Percentiles rank a stretch among this genome's conserved stretches.
Conservation (phyloP, 768 basidiomycete genomes). For the Lanmaoa pseudosensibilis region DNA sequence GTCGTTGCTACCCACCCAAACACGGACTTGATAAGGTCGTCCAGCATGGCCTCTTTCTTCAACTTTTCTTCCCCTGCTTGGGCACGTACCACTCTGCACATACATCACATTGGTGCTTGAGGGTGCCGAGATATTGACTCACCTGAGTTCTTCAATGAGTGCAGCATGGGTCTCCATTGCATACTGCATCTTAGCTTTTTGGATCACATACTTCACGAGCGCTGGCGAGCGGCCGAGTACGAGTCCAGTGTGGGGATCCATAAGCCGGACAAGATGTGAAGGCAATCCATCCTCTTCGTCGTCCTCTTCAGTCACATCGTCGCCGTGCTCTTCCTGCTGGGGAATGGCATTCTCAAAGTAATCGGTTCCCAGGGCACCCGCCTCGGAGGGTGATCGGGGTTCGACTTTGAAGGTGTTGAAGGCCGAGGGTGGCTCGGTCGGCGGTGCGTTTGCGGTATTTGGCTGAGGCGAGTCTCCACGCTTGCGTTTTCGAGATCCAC, state of each 20-base stretch:
- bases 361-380: slow-evolving; percentile 31
- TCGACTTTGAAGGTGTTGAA: slow-evolving; percentile 71
- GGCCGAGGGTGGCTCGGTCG: slow-evolving; percentile 30
- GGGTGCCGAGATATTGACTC: neutral
- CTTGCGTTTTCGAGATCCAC: slow-evolving; percentile 71
- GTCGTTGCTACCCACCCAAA: slow-evolving; percentile 49
- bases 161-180: slow-evolving; percentile 65
- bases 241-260: slow-evolving; percentile 58
- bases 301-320: slow-evolving; percentile 26
- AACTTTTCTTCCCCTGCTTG: slow-evolving; percentile 55
- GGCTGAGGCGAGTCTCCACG: slow-evolving; percentile 41
- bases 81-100: slow-evolving; percentile 40
- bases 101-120: neutral
- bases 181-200: slow-evolving; percentile 72
- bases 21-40: slow-evolving; percentile 46
- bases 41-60: slow-evolving; percentile 62
- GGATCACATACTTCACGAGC: slow-evolving; percentile 68
- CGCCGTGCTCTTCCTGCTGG: slow-evolving; percentile 19
- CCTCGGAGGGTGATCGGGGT: slow-evolving; percentile 43
- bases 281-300: slow-evolving; percentile 53
- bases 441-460: slow-evolving; percentile 16
- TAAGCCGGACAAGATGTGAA: slow-evolving; percentile 47
- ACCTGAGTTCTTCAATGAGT: slow-evolving; percentile 62
- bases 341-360: slow-evolving; percentile 31
- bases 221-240: slow-evolving; percentile 67